Evolutionary conservation across 2,329 filamentous ascomycete genomes (phyloP).

Genomic region (Teratosphaeriaceae sp.): DNA sequence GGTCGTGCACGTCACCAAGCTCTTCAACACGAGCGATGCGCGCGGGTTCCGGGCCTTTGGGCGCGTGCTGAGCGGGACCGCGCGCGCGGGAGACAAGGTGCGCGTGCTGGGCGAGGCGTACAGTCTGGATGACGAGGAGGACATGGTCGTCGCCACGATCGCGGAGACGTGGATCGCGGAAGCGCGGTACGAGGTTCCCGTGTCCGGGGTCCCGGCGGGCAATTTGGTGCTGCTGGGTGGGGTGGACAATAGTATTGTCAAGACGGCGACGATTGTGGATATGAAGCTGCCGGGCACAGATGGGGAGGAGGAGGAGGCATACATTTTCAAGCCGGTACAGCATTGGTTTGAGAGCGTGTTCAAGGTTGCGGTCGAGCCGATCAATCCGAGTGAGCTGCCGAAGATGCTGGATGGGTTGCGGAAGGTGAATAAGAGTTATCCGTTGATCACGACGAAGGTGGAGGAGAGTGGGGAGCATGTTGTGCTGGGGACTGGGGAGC

Average conservation of each 20-base stretch:
- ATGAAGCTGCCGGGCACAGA: slow-evolving; percentile 54
- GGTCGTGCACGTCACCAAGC: slow-evolving; percentile 86
- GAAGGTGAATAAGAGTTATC: slow-evolving; percentile 97
- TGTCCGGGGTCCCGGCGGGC: slow-evolving; percentile 85
- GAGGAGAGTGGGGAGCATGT: slow-evolving; percentile 98
- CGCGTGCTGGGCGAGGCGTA: slow-evolving; percentile 93
- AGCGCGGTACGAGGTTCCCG: slow-evolving; percentile 86
- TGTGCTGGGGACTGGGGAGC: slow-evolving; percentile 86
- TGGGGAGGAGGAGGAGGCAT: slow-evolving; percentile 75
- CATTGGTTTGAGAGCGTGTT: slow-evolving; percentile 98
- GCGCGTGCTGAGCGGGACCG: slow-evolving; percentile 86
- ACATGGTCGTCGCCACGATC: slow-evolving; percentile 85
- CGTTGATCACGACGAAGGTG: slow-evolving; percentile 90
- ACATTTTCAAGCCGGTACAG: slow-evolving; percentile 86
- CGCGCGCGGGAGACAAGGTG: slow-evolving; percentile 71
- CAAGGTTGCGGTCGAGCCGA: slow-evolving; percentile 95
- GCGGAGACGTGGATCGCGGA: slow-evolving; percentile 84
- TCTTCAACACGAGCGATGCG: slow-evolving; percentile 88
- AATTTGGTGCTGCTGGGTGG: slow-evolving; percentile 89
- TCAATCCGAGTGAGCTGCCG: slow-evolving; percentile 94
- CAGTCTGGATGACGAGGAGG: slow-evolving; percentile 94
- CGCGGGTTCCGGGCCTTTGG: slow-evolving; percentile 86
- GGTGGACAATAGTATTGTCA: slow-evolving; percentile 96
- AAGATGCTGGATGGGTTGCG: slow-evolving; percentile 98
- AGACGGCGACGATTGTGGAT: slow-evolving; percentile 85